Percentiles rank a stretch among this genome's conserved stretches.
Evolutionary conservation across 177 flowering plant species (phyloP).

Genomic region (Tripterygium wilfordii): DNA sequence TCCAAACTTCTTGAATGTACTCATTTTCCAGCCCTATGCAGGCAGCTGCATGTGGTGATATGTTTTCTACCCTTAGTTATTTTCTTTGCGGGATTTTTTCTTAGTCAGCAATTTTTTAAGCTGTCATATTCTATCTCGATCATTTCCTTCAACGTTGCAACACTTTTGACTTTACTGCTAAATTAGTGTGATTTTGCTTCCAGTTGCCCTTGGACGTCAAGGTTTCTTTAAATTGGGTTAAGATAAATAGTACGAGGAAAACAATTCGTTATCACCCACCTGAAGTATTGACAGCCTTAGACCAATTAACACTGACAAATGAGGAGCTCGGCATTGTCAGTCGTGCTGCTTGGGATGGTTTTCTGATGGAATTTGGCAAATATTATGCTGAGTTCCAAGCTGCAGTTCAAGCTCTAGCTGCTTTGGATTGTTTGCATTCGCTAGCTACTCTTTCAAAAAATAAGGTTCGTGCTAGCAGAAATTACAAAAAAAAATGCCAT

Average conservation of each 20-base stretch:
- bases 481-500: background rate
- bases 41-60: too few species aligned
- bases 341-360: conserved; percentile 71
- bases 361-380: conserved; percentile 51
- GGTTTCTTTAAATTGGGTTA: conserved; percentile 79
- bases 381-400: conserved; percentile 77
- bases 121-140: too few species aligned
- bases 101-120: too few species aligned
- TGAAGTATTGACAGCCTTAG: conserved; percentile 66
- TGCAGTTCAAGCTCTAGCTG: conserved; percentile 87
- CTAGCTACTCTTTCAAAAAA: conserved; percentile 74
- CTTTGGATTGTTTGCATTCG: conserved; percentile 83
- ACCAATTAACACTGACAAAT: conserved; percentile 57
- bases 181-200: conserved; percentile 10
- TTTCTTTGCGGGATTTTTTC: too few species aligned
- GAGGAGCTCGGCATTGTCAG: conserved; percentile 66
- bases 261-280: conserved; percentile 87
- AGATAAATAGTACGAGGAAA: conserved; percentile 87
- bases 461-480: conserved; percentile 36
- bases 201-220: conserved; percentile 64
- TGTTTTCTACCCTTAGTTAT: too few species aligned
- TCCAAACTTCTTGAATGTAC: too few species aligned
- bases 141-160: too few species aligned
- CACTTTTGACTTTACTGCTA: conserved; percentile 1
- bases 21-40: too few species aligned